phyloP scores from a whole-genome alignment of 371 early-diverging fungal genomes.

The Circinella minor region DNA sequence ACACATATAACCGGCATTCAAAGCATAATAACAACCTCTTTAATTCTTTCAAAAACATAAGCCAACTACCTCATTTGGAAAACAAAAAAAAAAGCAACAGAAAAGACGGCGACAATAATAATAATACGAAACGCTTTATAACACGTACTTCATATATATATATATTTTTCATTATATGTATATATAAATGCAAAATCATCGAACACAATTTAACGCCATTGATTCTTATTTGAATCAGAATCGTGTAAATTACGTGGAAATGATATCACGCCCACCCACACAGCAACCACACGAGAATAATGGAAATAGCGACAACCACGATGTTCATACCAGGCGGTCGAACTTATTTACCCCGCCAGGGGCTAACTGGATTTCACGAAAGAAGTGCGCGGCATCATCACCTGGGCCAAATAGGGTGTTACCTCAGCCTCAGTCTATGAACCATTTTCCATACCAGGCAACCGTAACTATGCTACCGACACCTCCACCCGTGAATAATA shows the following conservation, averaged over 20 bases:
- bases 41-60: too few species aligned
- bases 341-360: constrained; percentile 7
- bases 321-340: neutral
- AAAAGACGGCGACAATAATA: too few species aligned
- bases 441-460: constrained; percentile 3
- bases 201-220: neutral
- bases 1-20: too few species aligned
- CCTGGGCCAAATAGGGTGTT: constrained; percentile 10
- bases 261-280: neutral
- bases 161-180: too few species aligned
- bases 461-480: constrained; percentile 8
- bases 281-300: too few species aligned
- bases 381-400: constrained; percentile 2
- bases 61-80: too few species aligned
- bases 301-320: neutral
- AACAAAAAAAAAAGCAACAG: neutral
- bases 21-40: too few species aligned
- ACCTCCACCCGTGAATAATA: constrained; percentile 3
- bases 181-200: neutral
- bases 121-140: too few species aligned
- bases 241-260: constrained; percentile 9
- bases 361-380: constrained; percentile 1
- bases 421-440: constrained; percentile 7
- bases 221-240: constrained; percentile 1
- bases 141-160: too few species aligned